A percentile compares a stretch with the other conserved stretches of the same genome.
Evolutionary conservation across 306 rosid species (phyloP).

Genomic region (Sphenostylis stenocarpa): DNA sequence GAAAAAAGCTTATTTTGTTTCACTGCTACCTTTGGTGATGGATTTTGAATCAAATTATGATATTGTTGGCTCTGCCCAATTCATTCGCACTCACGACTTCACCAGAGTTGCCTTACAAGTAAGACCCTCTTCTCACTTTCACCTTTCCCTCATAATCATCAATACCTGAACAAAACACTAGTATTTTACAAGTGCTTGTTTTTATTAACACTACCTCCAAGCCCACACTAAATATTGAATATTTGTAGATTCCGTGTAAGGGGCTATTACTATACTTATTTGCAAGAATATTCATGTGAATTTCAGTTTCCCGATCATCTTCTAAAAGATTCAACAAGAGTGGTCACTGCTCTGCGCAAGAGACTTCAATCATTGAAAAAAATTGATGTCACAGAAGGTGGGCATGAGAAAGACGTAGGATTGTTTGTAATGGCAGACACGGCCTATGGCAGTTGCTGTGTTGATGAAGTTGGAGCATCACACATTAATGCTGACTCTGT

Average conservation of each 20-base stretch:
- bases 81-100: slow-evolving; percentile 60
- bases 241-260: not conserved
- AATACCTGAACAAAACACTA: not conserved
- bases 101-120: slow-evolving; percentile 85
- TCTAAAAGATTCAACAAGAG: slow-evolving; percentile 68
- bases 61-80: slow-evolving; percentile 56
- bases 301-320: slow-evolving; percentile 85
- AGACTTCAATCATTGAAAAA: slow-evolving; percentile 43
- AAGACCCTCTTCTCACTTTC: not conserved
- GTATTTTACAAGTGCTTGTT: not conserved
- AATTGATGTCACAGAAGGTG: slow-evolving; percentile 24
- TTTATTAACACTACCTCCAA: not conserved
- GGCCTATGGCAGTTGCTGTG: slow-evolving; percentile 86
- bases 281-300: not conserved
- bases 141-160: not conserved
- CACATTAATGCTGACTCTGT: slow-evolving; percentile 73
- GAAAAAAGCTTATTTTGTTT: not conserved
- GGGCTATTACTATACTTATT: not conserved
- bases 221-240: not conserved
- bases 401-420: slow-evolving; percentile 37
- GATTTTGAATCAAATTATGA: slow-evolving; percentile 72
- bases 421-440: slow-evolving; percentile 90
- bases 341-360: slow-evolving; percentile 56
- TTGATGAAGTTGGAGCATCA: slow-evolving; percentile 93
- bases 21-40: slow-evolving; percentile 36